Evolutionary conservation across 164 flowering plant genomes (phyloP), one percentile per base, ranked within the genome.

Genomic region (Dillenia turbinata): DNA sequence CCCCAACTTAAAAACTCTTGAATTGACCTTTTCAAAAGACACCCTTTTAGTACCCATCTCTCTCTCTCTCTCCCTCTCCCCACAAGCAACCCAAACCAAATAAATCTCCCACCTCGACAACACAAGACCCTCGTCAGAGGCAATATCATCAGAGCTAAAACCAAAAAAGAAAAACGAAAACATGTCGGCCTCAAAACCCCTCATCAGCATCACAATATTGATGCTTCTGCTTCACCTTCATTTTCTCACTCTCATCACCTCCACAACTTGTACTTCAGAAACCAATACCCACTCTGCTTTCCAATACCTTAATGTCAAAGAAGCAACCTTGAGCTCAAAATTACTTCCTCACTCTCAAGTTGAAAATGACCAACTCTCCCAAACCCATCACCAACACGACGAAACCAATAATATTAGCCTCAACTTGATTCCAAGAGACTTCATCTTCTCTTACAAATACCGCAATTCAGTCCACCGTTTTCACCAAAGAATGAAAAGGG

Each of bases 401-500:
- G 49, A 19, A 9, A n/a, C 22, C 46, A 52, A 59, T 0, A 60
- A 49, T 13, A 67, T 68, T 70, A 75, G 68, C 76, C 72, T 84
- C 47, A 59, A 67, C 44, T 64, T 84, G 0, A 13, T 82, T 45
- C 88, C 79, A 54, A 64, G 83, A 44, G 83, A 83, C 19, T 69
- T 54, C 33, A 13, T 79, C 43, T 17, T 69, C 9, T 14, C 49
- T 10, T 22, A 10, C 13, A 63, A 52, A 47, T 52, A 8, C 57
- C 56, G 64, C 3, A n/a, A 66, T 57, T 74, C 74, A 15, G 63
- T 47, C 9, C 75, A 65, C 54, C 77, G 78, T 8, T 71, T 89
- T 64, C 46, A 67, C 2, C 75, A 69, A 14, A 82, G 88, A 14
- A 69, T 90, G 70, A 65, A 72, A 14, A 48, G 96, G 52, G 97